phyloP scores from a whole-genome alignment of 768 basidiomycete species.

The Pholiota conissans region DNA sequence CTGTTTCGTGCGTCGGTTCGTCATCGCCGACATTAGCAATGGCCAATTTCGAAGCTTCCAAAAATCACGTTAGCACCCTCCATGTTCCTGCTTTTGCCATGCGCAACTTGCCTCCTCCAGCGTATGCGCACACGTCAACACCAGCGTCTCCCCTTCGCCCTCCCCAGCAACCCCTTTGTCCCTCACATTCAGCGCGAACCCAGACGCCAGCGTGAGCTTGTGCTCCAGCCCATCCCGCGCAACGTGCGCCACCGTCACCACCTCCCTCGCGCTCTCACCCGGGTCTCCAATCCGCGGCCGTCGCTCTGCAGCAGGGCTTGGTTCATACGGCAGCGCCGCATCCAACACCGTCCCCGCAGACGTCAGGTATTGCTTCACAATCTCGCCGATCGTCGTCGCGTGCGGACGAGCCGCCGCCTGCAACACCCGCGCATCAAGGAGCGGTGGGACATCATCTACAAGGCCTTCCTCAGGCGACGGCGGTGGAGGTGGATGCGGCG shows the following conservation, averaged over 20 bases:
- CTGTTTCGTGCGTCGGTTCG: slow-evolving; percentile 19
- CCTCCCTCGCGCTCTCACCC: slow-evolving; percentile 27
- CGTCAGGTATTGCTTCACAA: slow-evolving; percentile 45
- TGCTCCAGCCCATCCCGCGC: slow-evolving; percentile 33
- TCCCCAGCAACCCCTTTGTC: slow-evolving; percentile 6
- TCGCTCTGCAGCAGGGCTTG: slow-evolving; percentile 37
- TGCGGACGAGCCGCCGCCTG: slow-evolving; percentile 17
- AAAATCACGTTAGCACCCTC: background rate
- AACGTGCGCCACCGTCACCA: slow-evolving; percentile 56
- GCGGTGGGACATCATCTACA: slow-evolving; percentile 11
- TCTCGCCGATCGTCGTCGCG: slow-evolving; percentile 23
- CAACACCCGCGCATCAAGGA: slow-evolving; percentile 27
- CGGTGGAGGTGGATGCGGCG: slow-evolving; percentile 10
- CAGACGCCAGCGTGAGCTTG: slow-evolving; percentile 55
- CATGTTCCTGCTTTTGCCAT: background rate
- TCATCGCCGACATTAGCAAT: slow-evolving; percentile 16
- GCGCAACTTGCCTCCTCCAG: slow-evolving; percentile 50
- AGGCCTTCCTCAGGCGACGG: slow-evolving; percentile 4
- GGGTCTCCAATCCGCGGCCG: slow-evolving; percentile 17
- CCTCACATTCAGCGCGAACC: slow-evolving; percentile 47
- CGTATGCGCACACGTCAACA: slow-evolving; percentile 64
- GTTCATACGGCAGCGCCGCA: slow-evolving; percentile 48
- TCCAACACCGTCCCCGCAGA: slow-evolving; percentile 42
- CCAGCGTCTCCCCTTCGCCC: slow-evolving; percentile 27
- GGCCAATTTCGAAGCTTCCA: slow-evolving; percentile 30